These are phyloP conservation scores for Elongisporangium prolatum DNA, from an alignment of 352 stramenopile genomes.

Conservation along the genomic window DNA sequence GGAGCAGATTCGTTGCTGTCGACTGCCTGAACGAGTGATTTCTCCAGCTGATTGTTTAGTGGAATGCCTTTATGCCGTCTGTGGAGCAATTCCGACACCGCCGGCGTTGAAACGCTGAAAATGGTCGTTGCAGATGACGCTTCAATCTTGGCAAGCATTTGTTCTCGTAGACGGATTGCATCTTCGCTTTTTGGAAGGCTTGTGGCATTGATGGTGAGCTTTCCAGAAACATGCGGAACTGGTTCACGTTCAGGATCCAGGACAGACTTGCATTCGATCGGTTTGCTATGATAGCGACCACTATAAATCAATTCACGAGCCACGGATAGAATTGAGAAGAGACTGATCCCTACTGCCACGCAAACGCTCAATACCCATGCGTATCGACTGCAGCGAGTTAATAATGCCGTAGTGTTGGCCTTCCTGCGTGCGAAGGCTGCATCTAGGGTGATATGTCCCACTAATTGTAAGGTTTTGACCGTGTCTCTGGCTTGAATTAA, in stretches of 20 bases:
- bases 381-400: neutral
- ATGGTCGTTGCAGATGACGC: slow-evolving; percentile 1
- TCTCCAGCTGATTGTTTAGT: neutral
- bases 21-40: neutral
- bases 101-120: slow-evolving; percentile 4
- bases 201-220: neutral
- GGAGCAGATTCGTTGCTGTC: neutral
- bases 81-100: slow-evolving; percentile 9
- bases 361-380: neutral
- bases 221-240: neutral
- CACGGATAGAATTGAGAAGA: neutral
- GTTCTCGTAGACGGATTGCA: neutral
- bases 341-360: neutral
- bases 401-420: neutral
- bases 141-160: slow-evolving; percentile 6
- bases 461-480: neutral
- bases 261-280: neutral
- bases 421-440: neutral
- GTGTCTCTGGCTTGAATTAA: neutral
- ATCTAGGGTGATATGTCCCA: neutral
- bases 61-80: slow-evolving; percentile 4
- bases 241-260: neutral
- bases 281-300: neutral
- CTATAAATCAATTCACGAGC: neutral
- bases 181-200: neutral